Percentiles rank a stretch among this genome's conserved stretches.
Evolutionary conservation across 352 stramenopile genomes (phyloP).

Genomic region (Pythium oligandrum): DNA sequence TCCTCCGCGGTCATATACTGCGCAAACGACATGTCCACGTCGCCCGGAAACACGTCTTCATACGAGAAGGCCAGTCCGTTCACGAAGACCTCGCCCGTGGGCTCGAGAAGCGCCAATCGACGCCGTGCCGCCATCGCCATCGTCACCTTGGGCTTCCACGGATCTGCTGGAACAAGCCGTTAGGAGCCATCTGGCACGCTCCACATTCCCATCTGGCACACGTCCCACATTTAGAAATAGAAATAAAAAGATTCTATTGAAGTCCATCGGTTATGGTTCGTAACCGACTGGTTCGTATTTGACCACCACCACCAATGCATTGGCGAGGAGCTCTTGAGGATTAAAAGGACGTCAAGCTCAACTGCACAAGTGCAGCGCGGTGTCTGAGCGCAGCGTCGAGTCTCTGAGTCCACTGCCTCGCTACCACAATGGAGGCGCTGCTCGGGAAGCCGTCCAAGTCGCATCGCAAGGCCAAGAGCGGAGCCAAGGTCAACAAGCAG

Average conservation of each 20-base stretch:
- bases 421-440: conserved; percentile 31
- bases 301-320: too few species aligned
- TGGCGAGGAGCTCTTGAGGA: background rate
- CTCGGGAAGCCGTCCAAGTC: conserved; percentile 42
- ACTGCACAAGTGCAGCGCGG: too few species aligned
- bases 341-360: conserved; percentile 15
- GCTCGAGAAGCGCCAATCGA: conserved; percentile 44
- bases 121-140: conserved; percentile 11
- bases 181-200: too few species aligned
- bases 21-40: conserved; percentile 26
- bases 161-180: background rate
- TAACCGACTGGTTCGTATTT: too few species aligned
- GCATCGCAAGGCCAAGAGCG: conserved; percentile 81
- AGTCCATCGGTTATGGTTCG: too few species aligned
- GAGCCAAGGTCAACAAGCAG: conserved; percentile 94
- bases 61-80: conserved; percentile 75
- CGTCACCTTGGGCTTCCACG: conserved; percentile 2
- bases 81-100: conserved; percentile 70
- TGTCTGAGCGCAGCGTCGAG: too few species aligned
- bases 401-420: too few species aligned
- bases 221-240: background rate
- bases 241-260: too few species aligned
- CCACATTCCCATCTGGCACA: conserved; percentile 7
- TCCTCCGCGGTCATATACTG: conserved; percentile 55
- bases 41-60: conserved; percentile 65